These are phyloP conservation scores for Glomus cerebriforme DNA, from an alignment of 192 early-diverging fungal species.

Conservation along the genomic window DNA sequence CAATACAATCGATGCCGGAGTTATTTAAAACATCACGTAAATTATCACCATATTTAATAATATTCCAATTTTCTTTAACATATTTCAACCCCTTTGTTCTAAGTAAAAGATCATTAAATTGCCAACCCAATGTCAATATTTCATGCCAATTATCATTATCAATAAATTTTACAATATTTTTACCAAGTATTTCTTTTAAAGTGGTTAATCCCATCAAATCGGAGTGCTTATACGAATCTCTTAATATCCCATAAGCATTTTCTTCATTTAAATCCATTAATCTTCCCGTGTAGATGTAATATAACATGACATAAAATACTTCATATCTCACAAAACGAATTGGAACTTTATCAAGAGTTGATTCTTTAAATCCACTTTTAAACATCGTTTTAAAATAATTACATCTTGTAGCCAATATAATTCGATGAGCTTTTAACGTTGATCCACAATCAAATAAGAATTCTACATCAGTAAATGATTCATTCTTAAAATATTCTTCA, in stretches of 20 bases:
- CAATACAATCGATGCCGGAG: background rate
- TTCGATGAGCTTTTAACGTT: constrained; percentile 11
- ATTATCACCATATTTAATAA: background rate
- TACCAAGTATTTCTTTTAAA: background rate
- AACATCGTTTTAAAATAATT: constrained; percentile 6
- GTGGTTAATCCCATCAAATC: background rate
- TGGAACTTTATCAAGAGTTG: background rate
- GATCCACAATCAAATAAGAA: constrained; percentile 24
- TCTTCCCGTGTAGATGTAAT: constrained; percentile 1
- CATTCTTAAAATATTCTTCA: constrained; percentile 7
- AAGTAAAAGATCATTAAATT: background rate
- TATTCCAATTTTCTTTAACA: background rate
- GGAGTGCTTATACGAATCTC: background rate
- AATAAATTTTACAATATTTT: background rate
- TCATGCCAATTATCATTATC: constrained; percentile 18
- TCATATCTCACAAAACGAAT: background rate
- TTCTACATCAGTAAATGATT: constrained; percentile 7
- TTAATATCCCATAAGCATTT: background rate
- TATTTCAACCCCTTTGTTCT: background rate
- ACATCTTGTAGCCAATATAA: background rate
- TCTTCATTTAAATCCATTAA: background rate
- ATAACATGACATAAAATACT: background rate
- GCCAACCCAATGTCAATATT: constrained; percentile 9
- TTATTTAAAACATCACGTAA: background rate
- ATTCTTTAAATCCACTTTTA: constrained; percentile 3